These are phyloP conservation scores for Capsicum pubescens DNA, from an alignment of 257 asterid species.

Conservation along the genomic window DNA sequence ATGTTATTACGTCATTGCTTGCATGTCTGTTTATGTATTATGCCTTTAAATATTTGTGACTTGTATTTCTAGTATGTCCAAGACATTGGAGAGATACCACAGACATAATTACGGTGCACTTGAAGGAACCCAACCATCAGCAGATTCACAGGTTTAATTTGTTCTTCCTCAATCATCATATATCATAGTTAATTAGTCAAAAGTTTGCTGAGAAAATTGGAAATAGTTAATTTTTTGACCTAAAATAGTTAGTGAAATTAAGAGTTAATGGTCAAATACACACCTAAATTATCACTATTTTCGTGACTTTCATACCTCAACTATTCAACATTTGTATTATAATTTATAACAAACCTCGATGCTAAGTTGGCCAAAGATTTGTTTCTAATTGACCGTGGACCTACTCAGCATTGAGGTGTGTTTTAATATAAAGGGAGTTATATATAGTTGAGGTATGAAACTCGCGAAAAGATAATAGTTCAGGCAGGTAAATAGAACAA, in stretches of 20 bases:
- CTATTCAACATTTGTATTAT: background rate
- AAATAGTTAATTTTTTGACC: background rate
- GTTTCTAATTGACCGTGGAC: background rate
- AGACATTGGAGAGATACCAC: slow-evolving; percentile 63
- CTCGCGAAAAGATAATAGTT: background rate
- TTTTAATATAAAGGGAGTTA: background rate
- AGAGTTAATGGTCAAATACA: background rate
- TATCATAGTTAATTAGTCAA: background rate
- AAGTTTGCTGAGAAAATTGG: background rate
- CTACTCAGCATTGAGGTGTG: background rate
- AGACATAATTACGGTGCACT: slow-evolving; percentile 49
- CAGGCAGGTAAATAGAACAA: background rate
- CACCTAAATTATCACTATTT: background rate
- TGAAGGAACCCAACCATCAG: slow-evolving; percentile 47
- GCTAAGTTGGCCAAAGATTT: background rate
- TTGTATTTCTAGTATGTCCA: slow-evolving; percentile 45
- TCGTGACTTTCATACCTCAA: background rate
- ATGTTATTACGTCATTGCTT: no score
- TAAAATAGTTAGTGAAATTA: background rate
- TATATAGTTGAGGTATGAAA: background rate
- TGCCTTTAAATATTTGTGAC: background rate
- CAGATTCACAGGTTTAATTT: slow-evolving; percentile 49
- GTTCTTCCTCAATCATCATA: background rate
- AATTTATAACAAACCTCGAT: background rate
- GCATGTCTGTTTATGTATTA: no score